phyloP scores from a whole-genome alignment of 257 asterid species.

The Solanum chilense region DNA sequence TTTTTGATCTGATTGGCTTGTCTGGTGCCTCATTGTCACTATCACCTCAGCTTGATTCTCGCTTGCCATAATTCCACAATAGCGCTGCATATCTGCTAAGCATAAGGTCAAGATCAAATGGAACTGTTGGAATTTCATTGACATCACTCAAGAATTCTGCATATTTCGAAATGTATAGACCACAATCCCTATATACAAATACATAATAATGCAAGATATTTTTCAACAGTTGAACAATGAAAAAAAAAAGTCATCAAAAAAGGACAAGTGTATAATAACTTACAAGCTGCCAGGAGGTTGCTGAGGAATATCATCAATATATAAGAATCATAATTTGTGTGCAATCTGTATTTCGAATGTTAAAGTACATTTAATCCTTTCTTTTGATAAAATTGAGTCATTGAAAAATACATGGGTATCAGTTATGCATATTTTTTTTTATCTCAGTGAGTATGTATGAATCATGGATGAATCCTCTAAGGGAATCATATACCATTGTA shows the following conservation, averaged over 20 bases:
- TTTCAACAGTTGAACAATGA: not conserved
- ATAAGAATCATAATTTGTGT: not conserved
- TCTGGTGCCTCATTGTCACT: too few species aligned
- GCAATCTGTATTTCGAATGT: not conserved
- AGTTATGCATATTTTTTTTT: not conserved
- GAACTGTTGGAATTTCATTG: too few species aligned
- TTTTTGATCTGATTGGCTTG: too few species aligned
- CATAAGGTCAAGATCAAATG: not conserved
- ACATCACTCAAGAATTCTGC: not conserved
- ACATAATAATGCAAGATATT: not conserved
- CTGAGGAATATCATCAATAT: not conserved
- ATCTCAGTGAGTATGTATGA: not conserved
- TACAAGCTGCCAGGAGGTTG: not conserved
- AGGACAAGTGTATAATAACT: not conserved
- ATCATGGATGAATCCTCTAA: too few species aligned
- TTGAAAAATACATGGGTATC: too few species aligned
- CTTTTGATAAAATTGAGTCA: not conserved
- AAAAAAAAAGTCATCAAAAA: too few species aligned
- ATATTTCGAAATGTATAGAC: too few species aligned
- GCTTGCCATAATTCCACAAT: not conserved
- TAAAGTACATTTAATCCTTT: not conserved
- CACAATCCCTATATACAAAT: not conserved
- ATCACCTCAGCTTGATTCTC: too few species aligned
- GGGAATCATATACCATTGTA: too few species aligned
- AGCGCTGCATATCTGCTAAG: not conserved